These are phyloP conservation scores for Cryptococcus sp. DNA, from an alignment of 1,284 basidiomycete genomes.

Conservation along the genomic window DNA sequence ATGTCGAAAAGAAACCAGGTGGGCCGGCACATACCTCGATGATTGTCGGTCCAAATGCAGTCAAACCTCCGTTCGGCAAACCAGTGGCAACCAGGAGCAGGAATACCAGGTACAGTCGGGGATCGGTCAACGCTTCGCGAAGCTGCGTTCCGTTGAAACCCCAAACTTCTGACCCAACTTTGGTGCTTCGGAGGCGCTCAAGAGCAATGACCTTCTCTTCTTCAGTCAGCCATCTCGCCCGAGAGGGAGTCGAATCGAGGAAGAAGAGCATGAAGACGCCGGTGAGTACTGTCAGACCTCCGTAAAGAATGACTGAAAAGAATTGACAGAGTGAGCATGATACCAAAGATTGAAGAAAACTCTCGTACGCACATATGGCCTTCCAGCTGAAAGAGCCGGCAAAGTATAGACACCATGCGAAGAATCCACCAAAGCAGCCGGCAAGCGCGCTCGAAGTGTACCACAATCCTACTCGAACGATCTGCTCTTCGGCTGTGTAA, in stretches of 20 bases:
- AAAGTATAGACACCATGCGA: slow-evolving; percentile 11
- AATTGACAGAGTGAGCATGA: slow-evolving; percentile 1
- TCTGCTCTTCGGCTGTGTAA: slow-evolving; percentile 9
- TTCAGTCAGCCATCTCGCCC: slow-evolving; percentile 23
- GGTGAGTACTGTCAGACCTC: slow-evolving; percentile 7
- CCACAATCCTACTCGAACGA: slow-evolving; percentile 12
- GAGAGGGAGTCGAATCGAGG: slow-evolving; percentile 1
- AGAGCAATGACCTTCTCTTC: slow-evolving; percentile 31
- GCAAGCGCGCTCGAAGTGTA: slow-evolving; percentile 6
- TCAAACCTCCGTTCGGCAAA: slow-evolving; percentile 21
- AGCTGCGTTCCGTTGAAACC: slow-evolving; percentile 18
- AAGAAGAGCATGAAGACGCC: slow-evolving; percentile 9
- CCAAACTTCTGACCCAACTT: slow-evolving; percentile 11
- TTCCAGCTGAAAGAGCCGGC: slow-evolving; percentile 5
- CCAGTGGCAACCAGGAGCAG: slow-evolving; percentile 17
- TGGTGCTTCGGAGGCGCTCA: slow-evolving; percentile 11
- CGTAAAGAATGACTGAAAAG: slow-evolving; percentile 8
- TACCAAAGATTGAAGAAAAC: neutral
- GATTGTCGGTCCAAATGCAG: slow-evolving; percentile 38
- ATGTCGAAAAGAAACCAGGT: neutral
- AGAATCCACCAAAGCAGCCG: slow-evolving; percentile 9
- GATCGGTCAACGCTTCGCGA: slow-evolving; percentile 18
- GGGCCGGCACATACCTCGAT: slow-evolving; percentile 16
- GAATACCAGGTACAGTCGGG: slow-evolving; percentile 23
- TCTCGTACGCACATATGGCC: neutral